Evolutionary conservation across 371 early-diverging fungal genomes (phyloP), one percentile per base, ranked within the genome.

Genomic region (Apophysomyces elegans): DNA sequence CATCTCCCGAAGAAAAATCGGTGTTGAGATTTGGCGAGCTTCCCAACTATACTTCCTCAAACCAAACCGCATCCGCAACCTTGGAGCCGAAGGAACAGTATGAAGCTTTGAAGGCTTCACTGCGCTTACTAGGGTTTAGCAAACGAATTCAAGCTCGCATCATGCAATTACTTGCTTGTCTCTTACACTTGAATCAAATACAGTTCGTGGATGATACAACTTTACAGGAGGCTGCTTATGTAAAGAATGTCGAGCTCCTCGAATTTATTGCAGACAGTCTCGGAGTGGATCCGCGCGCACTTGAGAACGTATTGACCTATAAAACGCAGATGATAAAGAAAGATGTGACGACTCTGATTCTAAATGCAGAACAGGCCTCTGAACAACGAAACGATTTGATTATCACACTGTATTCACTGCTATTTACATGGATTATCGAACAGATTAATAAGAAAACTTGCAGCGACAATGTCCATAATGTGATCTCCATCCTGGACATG

Each of bases 111-210:
- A 84, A 88, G 37, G 82, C 79, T 5, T 89, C 91, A 6, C 79
- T 97, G 81, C 90, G 91, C 70, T 68, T 84, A 32, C 63, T 95
- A 37, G 96, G 96, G 6, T 84, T 97, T 56, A 86, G 86, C 46
- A 87, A 88, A 59, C 87, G 89, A 66, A 86, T 87, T 70, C 92
- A 91, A 59, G 84, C 86, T 11, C 91, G 91, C 66, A 87, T 96
- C 47, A 93, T 91, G 75, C 90, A 93, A 64, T 84, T 94, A 46
- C 68, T 96, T 59, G 87, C 95, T 3, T 90, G 93, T 32, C 90
- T 97, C 56, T 77, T 97, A 39, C 90, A 92, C 66, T 77, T 97
- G 21, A 95, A 95, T 13, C 95, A 95, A 70, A 75, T 97, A 61
- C 84, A 88, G 54, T 97, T 96, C 70, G 82, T 84, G 58, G 84